These are phyloP conservation scores for Lecanicillium sp. DNA, from an alignment of 2,329 filamentous ascomycete species.

Conservation along the genomic window DNA sequence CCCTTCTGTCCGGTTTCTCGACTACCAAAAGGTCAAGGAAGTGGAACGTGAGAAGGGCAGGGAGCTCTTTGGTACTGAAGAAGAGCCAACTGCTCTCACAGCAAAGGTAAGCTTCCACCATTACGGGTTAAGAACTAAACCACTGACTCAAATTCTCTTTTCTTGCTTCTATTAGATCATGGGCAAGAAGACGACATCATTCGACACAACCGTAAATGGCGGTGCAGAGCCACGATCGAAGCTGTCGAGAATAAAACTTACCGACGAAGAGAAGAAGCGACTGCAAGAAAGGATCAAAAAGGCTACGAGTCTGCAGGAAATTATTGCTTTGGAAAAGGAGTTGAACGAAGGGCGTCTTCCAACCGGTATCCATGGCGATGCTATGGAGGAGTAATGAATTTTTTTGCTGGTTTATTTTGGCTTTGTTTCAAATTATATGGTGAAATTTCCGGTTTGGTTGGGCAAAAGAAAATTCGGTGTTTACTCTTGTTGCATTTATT, in stretches of 20 bases:
- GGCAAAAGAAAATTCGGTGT: constrained; percentile 4
- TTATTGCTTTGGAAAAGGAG: constrained; percentile 83
- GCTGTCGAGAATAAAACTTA: constrained; percentile 73
- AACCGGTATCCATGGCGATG: constrained; percentile 47
- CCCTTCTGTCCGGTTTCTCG: constrained; percentile 78
- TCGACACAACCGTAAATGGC: constrained; percentile 47
- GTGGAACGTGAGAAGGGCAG: constrained; percentile 67
- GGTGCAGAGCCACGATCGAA: constrained; percentile 40
- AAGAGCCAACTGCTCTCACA: constrained; percentile 73
- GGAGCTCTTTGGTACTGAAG: constrained; percentile 74
- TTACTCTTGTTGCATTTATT: constrained; percentile 7
- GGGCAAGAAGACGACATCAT: constrained; percentile 71
- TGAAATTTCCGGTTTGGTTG: constrained; percentile 1
- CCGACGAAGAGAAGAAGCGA: constrained; percentile 77
- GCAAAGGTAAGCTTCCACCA: constrained; percentile 50
- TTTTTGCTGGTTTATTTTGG: not conserved
- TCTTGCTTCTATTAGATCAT: constrained; percentile 55
- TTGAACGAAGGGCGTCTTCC: constrained; percentile 83
- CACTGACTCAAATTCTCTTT: too few relatives aligned
- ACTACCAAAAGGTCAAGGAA: constrained; percentile 86
- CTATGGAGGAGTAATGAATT: constrained; percentile 50
- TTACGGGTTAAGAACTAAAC: too few relatives aligned
- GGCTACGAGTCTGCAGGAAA: constrained; percentile 83
- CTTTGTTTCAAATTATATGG: not conserved
- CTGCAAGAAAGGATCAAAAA: constrained; percentile 82